Base-by-base conservation (phyloP, 83 land plant genomes). In the Picea abies region DNA sequence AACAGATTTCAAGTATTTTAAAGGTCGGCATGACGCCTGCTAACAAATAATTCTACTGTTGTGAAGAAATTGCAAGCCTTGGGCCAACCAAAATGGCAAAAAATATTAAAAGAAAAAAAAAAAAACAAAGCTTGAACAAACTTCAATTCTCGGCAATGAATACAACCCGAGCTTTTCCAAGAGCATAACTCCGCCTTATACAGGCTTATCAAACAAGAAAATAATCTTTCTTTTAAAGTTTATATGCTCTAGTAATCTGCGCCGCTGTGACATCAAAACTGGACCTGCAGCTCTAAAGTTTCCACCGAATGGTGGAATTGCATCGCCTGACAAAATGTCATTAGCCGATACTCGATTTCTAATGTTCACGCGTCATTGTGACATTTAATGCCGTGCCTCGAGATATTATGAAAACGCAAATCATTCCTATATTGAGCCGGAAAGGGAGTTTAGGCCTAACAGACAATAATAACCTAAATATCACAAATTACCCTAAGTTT, bases 401-500 rank as follows among this genome's bases (percentile, higher is more conserved):
- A 52, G 14, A 52, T 52, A 52, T 52, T 0, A 12, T 52, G 15
- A 52, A 52, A 52, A 52, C 58, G 15, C 58, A 52, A 52, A 52
- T 11, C 58, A 52, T 52, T 52, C 58, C 15, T 70, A 6, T 37
- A 16, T 70, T 16, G 44, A 37, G 29, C 29, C 26, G 0, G 10
- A 22, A 65, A 65, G 1, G 10, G 26, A 65, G 14, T 65, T 22
- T 9, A 22, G 2, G 73, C 44, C 35, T 70, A 32, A 25, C 39
- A 35, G 0, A 22, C 7, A 20, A 39, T 17, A 17, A 70, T 17
- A 70, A 37, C 20, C 10, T 35, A 8, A 25, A 35, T 70, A 70
- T 3, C 75, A 37, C 49, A 71, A 71, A 71, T 71, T 19, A 71
- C 75, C 75, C 75, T 39, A 71, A 39, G 11, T 19, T 71, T 39